Base-by-base conservation (phyloP, 108 stramenopile genomes). In the Chaetoceros muelleri region DNA sequence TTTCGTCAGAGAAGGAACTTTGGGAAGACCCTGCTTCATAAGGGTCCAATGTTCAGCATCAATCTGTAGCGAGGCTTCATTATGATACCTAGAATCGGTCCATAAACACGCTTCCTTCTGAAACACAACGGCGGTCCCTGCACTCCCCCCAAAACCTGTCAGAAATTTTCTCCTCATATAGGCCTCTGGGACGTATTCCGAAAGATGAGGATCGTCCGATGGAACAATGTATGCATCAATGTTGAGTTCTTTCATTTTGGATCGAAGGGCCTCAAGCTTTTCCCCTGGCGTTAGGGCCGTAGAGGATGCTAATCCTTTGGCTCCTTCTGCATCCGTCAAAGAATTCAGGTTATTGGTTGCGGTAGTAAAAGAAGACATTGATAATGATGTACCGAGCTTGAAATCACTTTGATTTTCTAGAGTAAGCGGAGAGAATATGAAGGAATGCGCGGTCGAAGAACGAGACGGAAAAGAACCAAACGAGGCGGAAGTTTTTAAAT, bases 11-110 rank as follows among this genome's bases (percentile, higher is more conserved):
- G 82, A 77, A 2, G 78, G 79, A n/a, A 82, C 79, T 30, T 78
- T 78, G 19, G 82, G 73, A 34, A 70, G 60, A 20, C 86, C 82
- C 44, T 72, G 74, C 52, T 91, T 93, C 83, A 96, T 92, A 21
- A 99, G 67, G 25, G 55, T 73, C 89, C 89, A 90, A 49, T 66
- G 66, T 31, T 61, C 52, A 8, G 73, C 45, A 53, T 82, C 82
- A 5, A 99, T 64, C 52, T 85, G 54, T 46, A 87, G 61, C 13
- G 48, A 54, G 10, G 98, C 98, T 73, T 99, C 96, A 55, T 92
- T 84, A 69, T 80, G 95, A 59, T 99, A 99, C 24, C 98, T 62
- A 0, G 95, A 95, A 58, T 98, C 96, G 0, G 97, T 98, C 96
- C 96, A 99, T 48, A 98, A 65, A 51, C 73, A 65, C 0, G 85